A percentile compares a stretch with the other conserved stretches of the same genome.
Conservation (phyloP, 2,329 filamentous ascomycete genomes). For the Epichloe amarillans region DNA sequence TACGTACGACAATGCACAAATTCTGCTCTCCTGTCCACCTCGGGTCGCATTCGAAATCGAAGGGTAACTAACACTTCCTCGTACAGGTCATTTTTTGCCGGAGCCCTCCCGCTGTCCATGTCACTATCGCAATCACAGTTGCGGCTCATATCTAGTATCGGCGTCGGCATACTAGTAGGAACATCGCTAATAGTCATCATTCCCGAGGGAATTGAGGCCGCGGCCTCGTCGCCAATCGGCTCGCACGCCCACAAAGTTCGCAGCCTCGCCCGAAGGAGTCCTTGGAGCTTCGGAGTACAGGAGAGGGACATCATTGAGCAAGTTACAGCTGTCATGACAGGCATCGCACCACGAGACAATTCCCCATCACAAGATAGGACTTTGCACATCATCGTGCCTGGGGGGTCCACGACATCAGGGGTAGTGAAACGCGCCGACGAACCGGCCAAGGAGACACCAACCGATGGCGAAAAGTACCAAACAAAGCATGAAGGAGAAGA, state of each 20-base stretch:
- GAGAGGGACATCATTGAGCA: constrained; percentile 13
- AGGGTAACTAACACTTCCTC: background rate
- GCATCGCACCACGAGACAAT: background rate
- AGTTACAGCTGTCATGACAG: constrained; percentile 10
- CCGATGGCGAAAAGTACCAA: constrained; percentile 2
- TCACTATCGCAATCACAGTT: constrained; percentile 75
- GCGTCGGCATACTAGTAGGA: constrained; percentile 86
- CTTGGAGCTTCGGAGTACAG: constrained; percentile 15
- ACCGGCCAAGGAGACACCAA: background rate
- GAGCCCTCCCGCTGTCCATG: constrained; percentile 81
- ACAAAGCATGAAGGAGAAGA: constrained; percentile 15
- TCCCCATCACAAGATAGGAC: background rate
- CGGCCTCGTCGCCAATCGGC: constrained; percentile 46
- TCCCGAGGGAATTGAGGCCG: constrained; percentile 85
- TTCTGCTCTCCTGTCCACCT: background rate
- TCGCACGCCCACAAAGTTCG: constrained; percentile 24
- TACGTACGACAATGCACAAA: constrained; percentile 25
- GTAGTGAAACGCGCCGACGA: background rate
- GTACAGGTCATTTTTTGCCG: constrained; percentile 77
- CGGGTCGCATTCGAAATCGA: background rate
- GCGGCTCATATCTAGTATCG: constrained; percentile 79
- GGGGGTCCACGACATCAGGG: background rate
- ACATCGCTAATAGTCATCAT: constrained; percentile 96
- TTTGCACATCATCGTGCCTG: background rate
- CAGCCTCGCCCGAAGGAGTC: constrained; percentile 19